Evolutionary conservation across 1,284 basidiomycete species (phyloP).

Genomic region (Ustilago sp.): DNA sequence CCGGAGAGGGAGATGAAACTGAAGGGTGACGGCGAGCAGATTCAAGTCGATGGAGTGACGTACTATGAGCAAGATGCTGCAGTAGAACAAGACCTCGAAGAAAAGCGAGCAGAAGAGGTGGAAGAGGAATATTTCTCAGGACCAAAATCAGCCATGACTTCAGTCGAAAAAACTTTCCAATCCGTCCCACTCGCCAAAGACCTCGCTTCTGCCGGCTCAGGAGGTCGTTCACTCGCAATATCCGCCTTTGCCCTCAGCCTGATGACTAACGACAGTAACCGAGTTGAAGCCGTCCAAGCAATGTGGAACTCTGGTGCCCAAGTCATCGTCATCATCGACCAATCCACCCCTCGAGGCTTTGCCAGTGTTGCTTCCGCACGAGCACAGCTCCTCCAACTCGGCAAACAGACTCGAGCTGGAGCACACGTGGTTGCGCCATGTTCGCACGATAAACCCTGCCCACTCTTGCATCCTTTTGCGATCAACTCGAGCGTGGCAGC

Average conservation of each 20-base stretch:
- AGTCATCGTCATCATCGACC: constrained; percentile 80
- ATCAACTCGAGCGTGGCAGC: constrained; percentile 23
- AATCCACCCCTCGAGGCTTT: constrained; percentile 82
- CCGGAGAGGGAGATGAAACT: constrained; percentile 20
- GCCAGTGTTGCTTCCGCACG: constrained; percentile 84
- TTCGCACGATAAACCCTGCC: constrained; percentile 89
- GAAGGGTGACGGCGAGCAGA: constrained; percentile 37
- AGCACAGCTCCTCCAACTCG: constrained; percentile 79
- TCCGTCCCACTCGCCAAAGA: constrained; percentile 35
- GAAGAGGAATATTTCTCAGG: constrained; percentile 32
- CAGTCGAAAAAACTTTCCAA: constrained; percentile 34
- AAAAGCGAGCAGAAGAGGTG: constrained; percentile 10
- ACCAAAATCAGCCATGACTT: constrained; percentile 34
- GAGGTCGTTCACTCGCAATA: constrained; percentile 75
- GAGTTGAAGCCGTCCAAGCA: constrained; percentile 79
- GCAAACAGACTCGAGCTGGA: constrained; percentile 56
- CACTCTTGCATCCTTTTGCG: constrained; percentile 72
- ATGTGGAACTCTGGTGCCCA: constrained; percentile 89
- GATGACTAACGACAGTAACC: constrained; percentile 75
- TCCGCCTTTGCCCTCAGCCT: constrained; percentile 87
- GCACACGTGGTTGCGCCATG: constrained; percentile 83
- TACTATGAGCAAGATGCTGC: constrained; percentile 38
- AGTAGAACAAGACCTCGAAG: neutral
- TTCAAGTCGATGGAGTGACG: constrained; percentile 33
- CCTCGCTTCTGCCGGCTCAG: constrained; percentile 4